Conservation (phyloP, 768 basidiomycete species). For the Calocybe indica region DNA sequence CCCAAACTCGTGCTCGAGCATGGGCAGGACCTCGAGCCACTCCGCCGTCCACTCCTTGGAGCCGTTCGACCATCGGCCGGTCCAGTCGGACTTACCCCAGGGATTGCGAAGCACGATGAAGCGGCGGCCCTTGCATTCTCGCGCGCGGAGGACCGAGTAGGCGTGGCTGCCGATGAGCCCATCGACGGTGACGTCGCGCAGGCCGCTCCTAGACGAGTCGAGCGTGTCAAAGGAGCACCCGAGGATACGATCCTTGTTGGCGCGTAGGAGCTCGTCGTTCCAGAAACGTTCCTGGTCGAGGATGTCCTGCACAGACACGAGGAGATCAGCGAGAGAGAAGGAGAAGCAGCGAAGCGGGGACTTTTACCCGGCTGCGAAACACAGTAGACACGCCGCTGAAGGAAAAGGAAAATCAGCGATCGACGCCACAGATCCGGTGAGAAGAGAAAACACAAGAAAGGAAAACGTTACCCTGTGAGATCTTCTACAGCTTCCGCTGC, state of each 20-base stretch:
- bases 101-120: constrained; percentile 41
- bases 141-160: constrained; percentile 35
- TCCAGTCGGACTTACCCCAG: constrained; percentile 37
- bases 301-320: constrained; percentile 26
- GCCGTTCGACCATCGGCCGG: constrained; percentile 36
- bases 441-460: too few species aligned
- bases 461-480: constrained; percentile 38
- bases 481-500: constrained; percentile 49
- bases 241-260: constrained; percentile 47
- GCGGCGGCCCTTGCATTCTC: constrained; percentile 32
- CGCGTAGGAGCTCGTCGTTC: constrained; percentile 44
- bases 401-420: too few species aligned
- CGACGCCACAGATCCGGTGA: too few species aligned
- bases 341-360: neutral
- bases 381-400: constrained; percentile 38
- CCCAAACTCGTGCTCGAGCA: constrained; percentile 31
- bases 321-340: neutral
- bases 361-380: constrained; percentile 31
- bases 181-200: constrained; percentile 16
- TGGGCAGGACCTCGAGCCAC: constrained; percentile 30
- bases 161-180: constrained; percentile 32
- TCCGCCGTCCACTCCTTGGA: constrained; percentile 36
- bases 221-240: constrained; percentile 40
- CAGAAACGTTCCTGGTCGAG: constrained; percentile 46
- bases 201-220: constrained; percentile 19